These are phyloP conservation scores for Chrysanthemum seticuspe DNA, from an alignment of 129 eudicot genomes.

Conservation along the genomic window DNA sequence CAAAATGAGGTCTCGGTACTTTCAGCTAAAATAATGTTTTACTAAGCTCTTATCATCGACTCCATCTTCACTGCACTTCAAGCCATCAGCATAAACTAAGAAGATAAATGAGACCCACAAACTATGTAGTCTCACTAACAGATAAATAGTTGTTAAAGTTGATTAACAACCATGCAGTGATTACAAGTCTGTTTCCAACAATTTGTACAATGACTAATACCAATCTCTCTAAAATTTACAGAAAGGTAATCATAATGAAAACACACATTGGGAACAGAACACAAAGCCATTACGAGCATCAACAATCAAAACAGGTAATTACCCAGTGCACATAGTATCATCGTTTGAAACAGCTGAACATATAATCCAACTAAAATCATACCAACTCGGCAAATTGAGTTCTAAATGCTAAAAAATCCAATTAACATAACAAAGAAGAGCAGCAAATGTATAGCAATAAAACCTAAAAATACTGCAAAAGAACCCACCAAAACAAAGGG, in stretches of 20 bases:
- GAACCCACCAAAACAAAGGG: neutral
- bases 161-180: too few species aligned
- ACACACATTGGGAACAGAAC: neutral
- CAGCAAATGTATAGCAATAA: neutral
- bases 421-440: neutral
- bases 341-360: neutral
- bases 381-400: conserved; percentile 8
- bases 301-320: conserved; percentile 9
- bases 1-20: too few species aligned
- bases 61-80: too few species aligned
- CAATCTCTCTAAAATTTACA: too few species aligned
- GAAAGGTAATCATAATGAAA: neutral
- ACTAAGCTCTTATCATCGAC: too few species aligned
- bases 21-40: too few species aligned
- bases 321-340: conserved; percentile 7
- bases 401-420: conserved; percentile 9
- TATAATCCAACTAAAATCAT: neutral
- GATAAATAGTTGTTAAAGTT: too few species aligned
- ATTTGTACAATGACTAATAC: too few species aligned
- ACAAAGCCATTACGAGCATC: conserved; percentile 1
- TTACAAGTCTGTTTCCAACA: too few species aligned
- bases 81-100: too few species aligned
- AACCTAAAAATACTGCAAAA: conserved; percentile 7
- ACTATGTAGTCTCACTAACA: too few species aligned
- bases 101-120: too few species aligned